Conservation (phyloP, 805 yeast species). For the Barnettozyma pratensis region DNA sequence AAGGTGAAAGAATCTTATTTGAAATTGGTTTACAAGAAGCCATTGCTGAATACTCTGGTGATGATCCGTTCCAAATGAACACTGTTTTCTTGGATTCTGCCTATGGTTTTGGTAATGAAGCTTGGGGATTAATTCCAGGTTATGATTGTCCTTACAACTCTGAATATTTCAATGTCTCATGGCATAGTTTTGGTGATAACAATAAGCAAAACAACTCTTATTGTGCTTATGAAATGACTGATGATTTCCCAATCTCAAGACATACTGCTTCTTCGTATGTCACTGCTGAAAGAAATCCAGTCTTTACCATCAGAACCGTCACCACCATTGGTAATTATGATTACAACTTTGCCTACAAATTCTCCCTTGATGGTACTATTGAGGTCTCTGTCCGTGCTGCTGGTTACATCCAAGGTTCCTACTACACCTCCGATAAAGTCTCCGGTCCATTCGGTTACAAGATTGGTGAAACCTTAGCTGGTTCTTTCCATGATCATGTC, state of each 20-base stretch:
- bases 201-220: slow-evolving; percentile 24
- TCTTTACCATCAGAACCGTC: slow-evolving; percentile 21
- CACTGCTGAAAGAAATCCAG: slow-evolving; percentile 22
- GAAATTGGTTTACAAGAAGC: slow-evolving; percentile 28
- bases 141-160: slow-evolving; percentile 28
- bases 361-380: slow-evolving; percentile 24
- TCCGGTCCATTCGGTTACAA: slow-evolving; percentile 20
- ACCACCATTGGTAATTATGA: slow-evolving; percentile 25
- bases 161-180: slow-evolving; percentile 24
- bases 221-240: slow-evolving; percentile 23
- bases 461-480: slow-evolving; percentile 22
- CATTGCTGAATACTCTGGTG: slow-evolving; percentile 27
- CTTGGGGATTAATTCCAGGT: slow-evolving; percentile 27
- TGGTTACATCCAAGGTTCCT: slow-evolving; percentile 27
- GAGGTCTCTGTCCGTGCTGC: slow-evolving; percentile 27
- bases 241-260: slow-evolving; percentile 22
- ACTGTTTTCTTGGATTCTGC: slow-evolving; percentile 23
- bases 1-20: slow-evolving; percentile 26
- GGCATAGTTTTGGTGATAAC: slow-evolving; percentile 23
- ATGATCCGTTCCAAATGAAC: slow-evolving; percentile 27
- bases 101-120: slow-evolving; percentile 27
- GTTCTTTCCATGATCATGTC: slow-evolving; percentile 28
- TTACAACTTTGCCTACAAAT: slow-evolving; percentile 23
- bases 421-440: slow-evolving; percentile 19
- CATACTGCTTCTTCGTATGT: slow-evolving; percentile 17